Percentiles rank a stretch among this genome's conserved stretches.
These are phyloP conservation scores for Pseudogymnoascus pannorum DNA, from an alignment of 2,329 filamentous ascomycete genomes.

Conservation along the genomic window DNA sequence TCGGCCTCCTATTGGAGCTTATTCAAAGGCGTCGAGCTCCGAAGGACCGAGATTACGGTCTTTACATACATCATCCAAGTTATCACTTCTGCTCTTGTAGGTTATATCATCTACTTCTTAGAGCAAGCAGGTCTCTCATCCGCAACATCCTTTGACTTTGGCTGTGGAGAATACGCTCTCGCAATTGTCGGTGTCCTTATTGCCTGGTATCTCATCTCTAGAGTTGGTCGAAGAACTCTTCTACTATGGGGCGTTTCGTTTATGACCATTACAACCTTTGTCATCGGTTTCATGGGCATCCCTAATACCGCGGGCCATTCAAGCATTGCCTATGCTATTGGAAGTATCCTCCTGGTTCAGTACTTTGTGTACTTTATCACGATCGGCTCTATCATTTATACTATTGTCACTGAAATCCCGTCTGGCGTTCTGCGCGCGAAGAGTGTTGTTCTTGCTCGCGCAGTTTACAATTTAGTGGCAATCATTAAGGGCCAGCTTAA, in stretches of 20 bases:
- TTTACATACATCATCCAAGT: slow-evolving; percentile 55
- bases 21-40: slow-evolving; percentile 70
- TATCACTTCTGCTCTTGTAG: slow-evolving; percentile 56
- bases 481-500: slow-evolving; percentile 26
- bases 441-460: slow-evolving; percentile 30
- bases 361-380: background rate
- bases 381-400: background rate
- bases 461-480: slow-evolving; percentile 32
- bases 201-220: slow-evolving; percentile 9
- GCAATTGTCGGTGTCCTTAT: slow-evolving; percentile 24
- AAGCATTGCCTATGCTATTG: background rate
- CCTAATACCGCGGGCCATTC: slow-evolving; percentile 31
- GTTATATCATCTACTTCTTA: slow-evolving; percentile 55
- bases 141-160: slow-evolving; percentile 43
- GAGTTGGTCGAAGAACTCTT: slow-evolving; percentile 7
- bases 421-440: slow-evolving; percentile 38
- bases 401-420: background rate
- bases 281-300: slow-evolving; percentile 43
- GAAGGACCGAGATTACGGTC: slow-evolving; percentile 68
- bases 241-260: slow-evolving; percentile 1
- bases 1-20: slow-evolving; percentile 74
- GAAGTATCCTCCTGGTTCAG: background rate
- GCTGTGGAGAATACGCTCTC: slow-evolving; percentile 38
- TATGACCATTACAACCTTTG: slow-evolving; percentile 2
- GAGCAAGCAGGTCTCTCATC: slow-evolving; percentile 44